phyloP scores from a whole-genome alignment of 768 basidiomycete genomes.

The Suillus plorans region DNA sequence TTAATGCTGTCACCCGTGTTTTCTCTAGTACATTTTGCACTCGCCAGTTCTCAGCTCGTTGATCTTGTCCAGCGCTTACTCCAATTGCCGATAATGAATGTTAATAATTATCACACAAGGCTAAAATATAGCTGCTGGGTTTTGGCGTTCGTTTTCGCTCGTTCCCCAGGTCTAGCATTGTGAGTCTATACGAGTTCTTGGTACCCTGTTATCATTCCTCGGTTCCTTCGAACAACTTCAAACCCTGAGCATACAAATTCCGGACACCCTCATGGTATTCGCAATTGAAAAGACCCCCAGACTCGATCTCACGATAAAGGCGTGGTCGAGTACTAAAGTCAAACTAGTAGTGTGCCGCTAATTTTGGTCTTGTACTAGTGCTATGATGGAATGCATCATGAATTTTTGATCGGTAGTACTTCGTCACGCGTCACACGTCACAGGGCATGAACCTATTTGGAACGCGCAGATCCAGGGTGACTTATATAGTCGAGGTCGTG shows the following conservation, averaged over 20 bases:
- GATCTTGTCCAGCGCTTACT: not conserved
- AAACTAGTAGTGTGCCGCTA: too few relatives aligned
- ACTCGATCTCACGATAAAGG: too few relatives aligned
- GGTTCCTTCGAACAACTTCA: too few relatives aligned
- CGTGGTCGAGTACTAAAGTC: too few relatives aligned
- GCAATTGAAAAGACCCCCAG: too few relatives aligned
- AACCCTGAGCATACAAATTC: too few relatives aligned
- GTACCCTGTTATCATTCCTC: not conserved
- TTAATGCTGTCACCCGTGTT: too few relatives aligned
- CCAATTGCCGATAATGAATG: not conserved
- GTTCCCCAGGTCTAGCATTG: not conserved
- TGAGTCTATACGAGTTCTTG: not conserved
- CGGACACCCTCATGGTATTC: too few relatives aligned
- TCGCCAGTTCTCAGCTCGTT: not conserved
- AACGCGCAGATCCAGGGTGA: not conserved
- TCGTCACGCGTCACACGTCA: not conserved
- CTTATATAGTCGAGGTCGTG: not conserved
- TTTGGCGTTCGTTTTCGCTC: not conserved
- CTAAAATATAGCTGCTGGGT: not conserved
- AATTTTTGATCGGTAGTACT: too few relatives aligned
- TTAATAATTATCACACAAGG: not conserved
- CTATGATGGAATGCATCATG: too few relatives aligned
- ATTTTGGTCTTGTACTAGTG: too few relatives aligned
- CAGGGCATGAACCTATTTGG: not conserved
- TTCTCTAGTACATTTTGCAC: not conserved